Conservation (phyloP, 345 rosid genomes). For the Melaleuca quinquenervia region DNA sequence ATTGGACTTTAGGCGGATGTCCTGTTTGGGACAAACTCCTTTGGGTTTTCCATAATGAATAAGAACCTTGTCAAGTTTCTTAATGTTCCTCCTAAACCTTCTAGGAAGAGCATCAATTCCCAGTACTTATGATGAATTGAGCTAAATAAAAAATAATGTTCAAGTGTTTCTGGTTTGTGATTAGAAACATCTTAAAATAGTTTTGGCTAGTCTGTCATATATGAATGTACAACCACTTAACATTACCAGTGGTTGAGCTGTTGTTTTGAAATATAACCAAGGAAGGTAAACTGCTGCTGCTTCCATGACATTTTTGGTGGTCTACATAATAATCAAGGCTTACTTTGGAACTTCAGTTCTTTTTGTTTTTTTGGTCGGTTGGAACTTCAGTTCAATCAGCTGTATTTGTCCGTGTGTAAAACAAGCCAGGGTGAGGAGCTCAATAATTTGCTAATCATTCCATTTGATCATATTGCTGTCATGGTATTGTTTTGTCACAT, state of each 20-base stretch:
- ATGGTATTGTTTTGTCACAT: not conserved
- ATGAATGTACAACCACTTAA: no score
- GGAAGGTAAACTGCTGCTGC: no score
- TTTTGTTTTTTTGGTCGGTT: no score
- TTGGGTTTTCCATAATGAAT: not conserved
- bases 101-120: not conserved
- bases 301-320: no score
- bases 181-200: no score
- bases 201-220: no score
- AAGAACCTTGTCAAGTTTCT: not conserved
- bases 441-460: not conserved
- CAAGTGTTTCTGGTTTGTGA: not conserved
- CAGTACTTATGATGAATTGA: not conserved
- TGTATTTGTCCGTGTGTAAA: not conserved
- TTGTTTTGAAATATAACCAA: no score
- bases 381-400: not conserved
- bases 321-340: no score
- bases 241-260: no score
- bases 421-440: accelerated
- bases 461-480: not conserved
- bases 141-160: not conserved
- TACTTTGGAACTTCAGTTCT: no score
- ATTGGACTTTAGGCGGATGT: not conserved
- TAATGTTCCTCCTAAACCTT: not conserved
- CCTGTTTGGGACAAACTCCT: not conserved